Base-by-base conservation (phyloP, 176 grass and related monocot species). In the Hsuehochloa calcarea region DNA sequence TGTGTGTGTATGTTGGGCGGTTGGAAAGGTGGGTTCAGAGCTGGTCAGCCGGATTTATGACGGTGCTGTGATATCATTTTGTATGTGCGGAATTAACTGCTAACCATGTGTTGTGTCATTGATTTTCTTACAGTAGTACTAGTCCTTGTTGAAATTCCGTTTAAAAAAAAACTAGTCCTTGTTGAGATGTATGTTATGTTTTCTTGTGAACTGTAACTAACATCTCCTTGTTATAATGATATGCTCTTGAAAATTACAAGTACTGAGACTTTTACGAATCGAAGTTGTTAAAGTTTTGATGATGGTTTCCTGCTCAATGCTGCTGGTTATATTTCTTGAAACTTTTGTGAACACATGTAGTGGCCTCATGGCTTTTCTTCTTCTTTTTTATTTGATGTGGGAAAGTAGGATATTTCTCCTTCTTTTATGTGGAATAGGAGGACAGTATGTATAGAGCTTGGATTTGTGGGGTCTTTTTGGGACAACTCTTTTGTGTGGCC, bases 361-460 rank as follows among this genome's bases (percentile, higher is more conserved):
- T 71, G 20, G 39, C 22, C 20, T 71, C 17, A 37, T 60, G 66
- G n/a, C 14, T 80, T 79, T 76, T 55, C 3, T 20, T 68, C 1
- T 60, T 20, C 45, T 3, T 60, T 14, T 7, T 23, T 44, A 65
- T 49, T 47, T 62, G 16, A 29, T 23, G 14, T 20, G 44, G 10
- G 8, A 5, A 47, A 40, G 9, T 22, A 80, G 50, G 49, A 14
- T 68, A 43, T 4, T 13, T 41, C 16, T 11, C 25, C 6, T 2
- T 43, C 9, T 89, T 89, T 81, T 81, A 11, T 43, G 41, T 31
- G 62, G 31, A 12, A 80, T 39, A 68, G 15, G 19, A 55, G 40
- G 40, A 15, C 66, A 55, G 22, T 20, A 54, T 46, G 41, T 20
- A 54, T 46, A n/a, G 51, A 38, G 17, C 15, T 60, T 60, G 49